phyloP scores from a whole-genome alignment of 208 protist species.

The Acanthamoeba triangularis region DNA sequence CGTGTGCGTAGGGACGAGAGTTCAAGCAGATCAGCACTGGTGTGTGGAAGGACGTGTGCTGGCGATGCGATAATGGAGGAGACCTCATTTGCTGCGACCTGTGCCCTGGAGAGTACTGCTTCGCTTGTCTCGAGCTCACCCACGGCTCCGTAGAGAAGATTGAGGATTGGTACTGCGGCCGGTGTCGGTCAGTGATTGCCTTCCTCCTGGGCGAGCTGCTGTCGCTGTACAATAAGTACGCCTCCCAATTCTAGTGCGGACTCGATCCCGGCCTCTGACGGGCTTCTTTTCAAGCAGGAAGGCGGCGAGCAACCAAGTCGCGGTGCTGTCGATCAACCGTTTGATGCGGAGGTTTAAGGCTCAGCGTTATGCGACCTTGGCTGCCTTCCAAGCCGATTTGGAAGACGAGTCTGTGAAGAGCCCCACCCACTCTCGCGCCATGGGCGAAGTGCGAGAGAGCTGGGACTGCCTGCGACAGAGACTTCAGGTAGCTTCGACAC shows the following conservation, averaged over 20 bases:
- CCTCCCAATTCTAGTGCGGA: not conserved
- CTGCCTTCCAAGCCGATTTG: not conserved
- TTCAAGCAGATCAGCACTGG: not conserved
- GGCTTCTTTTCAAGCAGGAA: not conserved
- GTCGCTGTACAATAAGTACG: not conserved
- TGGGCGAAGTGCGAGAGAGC: not conserved
- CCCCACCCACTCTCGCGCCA: not conserved
- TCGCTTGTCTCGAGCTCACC: not conserved
- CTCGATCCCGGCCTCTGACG: not conserved
- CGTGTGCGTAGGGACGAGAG: not conserved
- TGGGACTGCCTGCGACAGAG: not conserved
- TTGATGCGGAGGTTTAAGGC: not conserved
- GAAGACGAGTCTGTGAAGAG: not conserved
- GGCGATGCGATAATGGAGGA: not conserved
- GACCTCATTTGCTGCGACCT: constrained; percentile 42
- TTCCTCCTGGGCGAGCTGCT: not conserved
- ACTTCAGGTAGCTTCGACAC: not conserved
- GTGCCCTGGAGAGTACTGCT: constrained; percentile 28
- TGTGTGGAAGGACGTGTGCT: constrained; percentile 17
- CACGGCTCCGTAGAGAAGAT: not conserved
- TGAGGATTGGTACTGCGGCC: constrained; percentile 18
- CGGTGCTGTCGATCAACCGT: not conserved
- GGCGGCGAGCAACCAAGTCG: not conserved
- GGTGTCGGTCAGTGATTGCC: not conserved
- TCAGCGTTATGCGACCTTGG: not conserved